A percentile compares a stretch with the other conserved stretches of the same genome.
Evolutionary conservation across 2,329 filamentous ascomycete genomes (phyloP).

Genomic region (Penicillium freii): DNA sequence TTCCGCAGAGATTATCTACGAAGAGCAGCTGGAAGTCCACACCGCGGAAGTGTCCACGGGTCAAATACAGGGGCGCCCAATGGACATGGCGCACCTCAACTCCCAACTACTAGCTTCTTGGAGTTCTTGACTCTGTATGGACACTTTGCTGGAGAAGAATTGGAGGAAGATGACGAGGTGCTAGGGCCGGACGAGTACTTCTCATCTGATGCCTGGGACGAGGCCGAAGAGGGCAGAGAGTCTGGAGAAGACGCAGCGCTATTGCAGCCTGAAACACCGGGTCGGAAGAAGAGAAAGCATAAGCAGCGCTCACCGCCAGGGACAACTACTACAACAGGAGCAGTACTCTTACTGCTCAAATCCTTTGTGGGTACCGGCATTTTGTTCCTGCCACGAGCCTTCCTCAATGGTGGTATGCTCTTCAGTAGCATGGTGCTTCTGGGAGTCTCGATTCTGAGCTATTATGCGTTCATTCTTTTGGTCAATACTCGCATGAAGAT

Average conservation of each 20-base stretch:
- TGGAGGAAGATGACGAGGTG: constrained; percentile 94
- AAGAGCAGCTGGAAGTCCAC: constrained; percentile 67
- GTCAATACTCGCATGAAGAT: constrained; percentile 82
- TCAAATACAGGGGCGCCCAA: constrained; percentile 38
- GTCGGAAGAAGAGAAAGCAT: constrained; percentile 69
- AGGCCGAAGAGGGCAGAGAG: constrained; percentile 59
- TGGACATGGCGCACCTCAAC: constrained; percentile 50
- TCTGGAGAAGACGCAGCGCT: constrained; percentile 86
- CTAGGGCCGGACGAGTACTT: constrained; percentile 89
- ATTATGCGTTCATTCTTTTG: constrained; percentile 95
- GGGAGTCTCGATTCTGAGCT: constrained; percentile 79
- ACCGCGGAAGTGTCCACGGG: constrained; percentile 41
- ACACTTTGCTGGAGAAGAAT: constrained; percentile 93
- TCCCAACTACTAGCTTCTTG: constrained; percentile 89
- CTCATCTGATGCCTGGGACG: constrained; percentile 68
- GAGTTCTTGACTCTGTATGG: constrained; percentile 95
- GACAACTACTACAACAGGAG: constrained; percentile 74
- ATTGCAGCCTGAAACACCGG: constrained; percentile 66
- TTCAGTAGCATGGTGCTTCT: constrained; percentile 94
- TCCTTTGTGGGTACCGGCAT: constrained; percentile 98
- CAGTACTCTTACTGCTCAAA: constrained; percentile 83
- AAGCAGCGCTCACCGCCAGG: constrained; percentile 72
- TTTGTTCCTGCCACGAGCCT: constrained; percentile 86
- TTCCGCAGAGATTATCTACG: constrained; percentile 89
- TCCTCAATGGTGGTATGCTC: constrained; percentile 93